Percentiles rank a stretch among this genome's conserved stretches.
phyloP scores from a whole-genome alignment of 1,284 basidiomycete species.

The Spongiforma sp. region DNA sequence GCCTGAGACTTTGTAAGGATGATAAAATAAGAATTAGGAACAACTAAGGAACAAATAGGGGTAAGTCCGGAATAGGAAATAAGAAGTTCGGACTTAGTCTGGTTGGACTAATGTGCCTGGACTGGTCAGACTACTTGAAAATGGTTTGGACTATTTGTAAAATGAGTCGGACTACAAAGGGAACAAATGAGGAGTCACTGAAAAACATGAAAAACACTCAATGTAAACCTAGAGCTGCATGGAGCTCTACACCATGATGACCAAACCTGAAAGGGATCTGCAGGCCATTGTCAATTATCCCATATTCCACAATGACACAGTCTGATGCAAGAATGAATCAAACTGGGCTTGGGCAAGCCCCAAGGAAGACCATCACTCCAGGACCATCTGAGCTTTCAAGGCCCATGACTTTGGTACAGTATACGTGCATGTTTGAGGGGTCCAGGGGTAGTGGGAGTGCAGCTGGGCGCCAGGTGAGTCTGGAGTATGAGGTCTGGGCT shows the following conservation, averaged over 20 bases:
- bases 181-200: no score
- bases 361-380: slow-evolving; percentile 16
- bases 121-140: no score
- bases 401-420: slow-evolving; percentile 28
- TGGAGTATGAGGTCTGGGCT: slow-evolving; percentile 22
- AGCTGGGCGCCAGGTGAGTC: slow-evolving; percentile 1
- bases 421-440: slow-evolving; percentile 31
- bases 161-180: no score
- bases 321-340: slow-evolving; percentile 5
- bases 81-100: no score
- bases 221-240: no score
- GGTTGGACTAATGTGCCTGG: no score
- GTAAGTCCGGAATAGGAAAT: no score
- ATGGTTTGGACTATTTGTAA: no score
- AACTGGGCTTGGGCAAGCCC: slow-evolving; percentile 21
- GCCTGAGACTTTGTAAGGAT: slow-evolving; percentile 32
- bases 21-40: slow-evolving; percentile 24
- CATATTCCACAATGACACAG: slow-evolving; percentile 17
- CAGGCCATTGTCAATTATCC: slow-evolving; percentile 32
- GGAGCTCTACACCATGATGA: no score
- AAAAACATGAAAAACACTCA: no score
- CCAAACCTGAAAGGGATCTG: no score
- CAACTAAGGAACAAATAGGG: no score
- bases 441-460: slow-evolving; percentile 3
- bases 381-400: slow-evolving; percentile 17